Evolutionary conservation across 805 yeast genomes (phyloP).

Genomic region (Lipomyces sp.): DNA sequence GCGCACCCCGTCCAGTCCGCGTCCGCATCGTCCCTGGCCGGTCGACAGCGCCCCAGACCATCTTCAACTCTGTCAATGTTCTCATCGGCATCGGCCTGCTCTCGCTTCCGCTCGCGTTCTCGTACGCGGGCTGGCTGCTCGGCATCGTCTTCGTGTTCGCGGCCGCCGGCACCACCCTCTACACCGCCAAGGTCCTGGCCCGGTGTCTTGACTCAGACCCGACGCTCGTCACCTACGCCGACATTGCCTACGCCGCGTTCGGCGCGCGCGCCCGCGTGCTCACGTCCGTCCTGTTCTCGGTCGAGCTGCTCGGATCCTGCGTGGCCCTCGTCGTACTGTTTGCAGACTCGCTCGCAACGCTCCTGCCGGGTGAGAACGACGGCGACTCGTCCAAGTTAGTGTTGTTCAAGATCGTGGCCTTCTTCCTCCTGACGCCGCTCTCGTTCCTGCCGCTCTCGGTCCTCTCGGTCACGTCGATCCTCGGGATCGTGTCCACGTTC

Average conservation of each 20-base stretch:
- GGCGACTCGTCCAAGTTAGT: slow-evolving; percentile 48
- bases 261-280: slow-evolving; percentile 75
- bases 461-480: slow-evolving; percentile 42
- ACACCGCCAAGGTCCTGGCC: slow-evolving; percentile 77
- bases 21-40: slow-evolving; percentile 78
- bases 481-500: slow-evolving; percentile 74
- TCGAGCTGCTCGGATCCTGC: slow-evolving; percentile 80
- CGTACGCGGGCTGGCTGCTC: slow-evolving; percentile 63
- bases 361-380: slow-evolving; percentile 44
- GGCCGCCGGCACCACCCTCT: slow-evolving; percentile 71
- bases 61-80: slow-evolving; percentile 68
- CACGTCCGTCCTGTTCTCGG: slow-evolving; percentile 72
- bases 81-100: slow-evolving; percentile 71
- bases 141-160: slow-evolving; percentile 63
- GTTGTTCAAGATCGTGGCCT: slow-evolving; percentile 67
- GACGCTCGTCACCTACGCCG: slow-evolving; percentile 84
- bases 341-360: slow-evolving; percentile 80
- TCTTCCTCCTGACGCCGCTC: slow-evolving; percentile 72
- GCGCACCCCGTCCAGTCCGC: slow-evolving; percentile 50
- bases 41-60: slow-evolving; percentile 74
- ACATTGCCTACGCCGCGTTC: slow-evolving; percentile 82
- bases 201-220: slow-evolving; percentile 79
- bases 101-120: slow-evolving; percentile 68
- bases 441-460: slow-evolving; percentile 71
- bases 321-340: slow-evolving; percentile 80